Base-by-base conservation (phyloP, 2,329 filamentous ascomycete genomes). In the Tolypocladium guangdongense region DNA sequence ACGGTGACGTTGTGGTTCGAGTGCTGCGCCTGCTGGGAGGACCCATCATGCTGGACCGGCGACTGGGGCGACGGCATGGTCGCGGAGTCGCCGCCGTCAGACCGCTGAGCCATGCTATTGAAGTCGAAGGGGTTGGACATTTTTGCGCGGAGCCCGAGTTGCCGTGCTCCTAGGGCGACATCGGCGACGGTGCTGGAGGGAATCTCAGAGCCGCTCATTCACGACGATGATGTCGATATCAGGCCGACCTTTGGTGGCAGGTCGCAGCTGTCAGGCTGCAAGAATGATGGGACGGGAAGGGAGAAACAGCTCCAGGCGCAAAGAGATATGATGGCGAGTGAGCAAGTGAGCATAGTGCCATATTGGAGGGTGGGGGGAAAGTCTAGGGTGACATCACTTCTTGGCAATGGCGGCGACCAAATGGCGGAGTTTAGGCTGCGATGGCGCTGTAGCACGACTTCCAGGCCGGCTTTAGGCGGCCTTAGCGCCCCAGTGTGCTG, bases 1-100 rank as follows among this genome's bases (percentile, higher is more conserved):
- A 71, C 62, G 50, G 69, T 71, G 56, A 69, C 66, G 56, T 67
- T 68, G 55, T 67, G 67, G 54, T 59, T 62, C 24, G 64, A 58
- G n/a, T 62, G 60, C 18, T 62, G 60, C 45, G 57, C 54, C 33
- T 33, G 54, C 43, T 50, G 49, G 36, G 30, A 32, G 50, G 49
- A 54, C 55, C 46, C 53, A 41, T 64, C 56, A 37, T 62, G 60
- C 12, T 57, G 58, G 32, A 50, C n/a, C 36, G 59, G 59, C 46
- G 64, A 61, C 41, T 60, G 56, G 32, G 64, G 61, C 35, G 62
- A 60, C 27, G 59, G 54, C 57, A 54, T 57, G 39, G 56, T 56
- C 52, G 58, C 49, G 48, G 57, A 57, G 46, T 59, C 59, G 56
- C 51, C 52, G 35, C 58, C 57, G 49, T 64, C 51, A 24, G 43